Conservation (phyloP, 2,329 filamentous ascomycete genomes). For the Cladophialophora carrionii region DNA sequence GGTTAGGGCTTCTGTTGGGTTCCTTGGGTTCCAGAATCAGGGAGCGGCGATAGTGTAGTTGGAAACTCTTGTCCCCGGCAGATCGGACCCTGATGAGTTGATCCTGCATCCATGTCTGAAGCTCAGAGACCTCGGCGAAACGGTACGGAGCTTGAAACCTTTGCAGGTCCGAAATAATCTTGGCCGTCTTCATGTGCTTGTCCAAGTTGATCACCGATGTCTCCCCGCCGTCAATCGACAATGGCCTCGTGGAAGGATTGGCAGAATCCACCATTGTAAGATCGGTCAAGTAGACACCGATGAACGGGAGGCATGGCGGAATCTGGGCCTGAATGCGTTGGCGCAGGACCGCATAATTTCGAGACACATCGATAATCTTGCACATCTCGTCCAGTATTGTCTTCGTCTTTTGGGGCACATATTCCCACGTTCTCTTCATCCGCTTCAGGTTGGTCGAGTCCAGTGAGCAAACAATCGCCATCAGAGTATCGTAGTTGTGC, state of each 20-base stretch:
- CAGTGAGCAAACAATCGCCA: constrained; percentile 94
- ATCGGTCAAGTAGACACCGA: constrained; percentile 95
- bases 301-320: constrained; percentile 89
- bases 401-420: constrained; percentile 81
- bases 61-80: constrained; percentile 64
- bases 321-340: constrained; percentile 81
- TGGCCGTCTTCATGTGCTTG: constrained; percentile 91
- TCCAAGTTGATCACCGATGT: constrained; percentile 94
- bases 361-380: constrained; percentile 81
- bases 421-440: constrained; percentile 88
- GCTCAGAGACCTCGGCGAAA: constrained; percentile 77
- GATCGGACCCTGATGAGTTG: constrained; percentile 77
- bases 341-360: constrained; percentile 87
- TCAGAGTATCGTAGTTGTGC: constrained; percentile 93
- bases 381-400: constrained; percentile 77
- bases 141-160: constrained; percentile 94
- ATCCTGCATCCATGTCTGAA: constrained; percentile 89
- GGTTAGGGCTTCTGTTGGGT: constrained; percentile 33
- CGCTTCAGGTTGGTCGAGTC: constrained; percentile 90
- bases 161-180: constrained; percentile 93
- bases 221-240: constrained; percentile 66
- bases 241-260: constrained; percentile 80
- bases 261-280: constrained; percentile 94
- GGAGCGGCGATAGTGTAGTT: constrained; percentile 78
- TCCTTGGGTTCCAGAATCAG: constrained; percentile 74